phyloP scores from a whole-genome alignment of 306 rosid genomes.

The Medicago lupulina region DNA sequence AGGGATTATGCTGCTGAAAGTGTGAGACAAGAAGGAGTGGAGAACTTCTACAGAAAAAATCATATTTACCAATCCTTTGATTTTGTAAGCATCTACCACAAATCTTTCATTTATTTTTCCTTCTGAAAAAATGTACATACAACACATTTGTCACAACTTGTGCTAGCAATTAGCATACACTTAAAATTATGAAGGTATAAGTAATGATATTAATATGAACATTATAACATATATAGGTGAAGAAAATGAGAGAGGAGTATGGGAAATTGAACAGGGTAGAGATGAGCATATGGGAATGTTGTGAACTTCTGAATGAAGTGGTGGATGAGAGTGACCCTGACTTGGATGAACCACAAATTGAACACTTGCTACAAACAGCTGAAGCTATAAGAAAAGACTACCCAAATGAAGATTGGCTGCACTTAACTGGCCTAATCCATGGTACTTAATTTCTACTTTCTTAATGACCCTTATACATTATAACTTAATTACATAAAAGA shows the following conservation, averaged over 20 bases:
- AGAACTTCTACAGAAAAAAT: conserved; percentile 66
- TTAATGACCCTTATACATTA: too few relatives aligned
- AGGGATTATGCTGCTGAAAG: conserved; percentile 70
- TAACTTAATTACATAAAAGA: too few relatives aligned
- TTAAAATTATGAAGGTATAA: background rate
- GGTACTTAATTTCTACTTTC: conserved; percentile 45
- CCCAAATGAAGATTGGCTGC: conserved; percentile 83
- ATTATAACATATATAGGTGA: conserved; percentile 53
- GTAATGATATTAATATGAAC: conserved; percentile 13
- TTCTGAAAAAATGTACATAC: background rate
- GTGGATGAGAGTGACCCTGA: conserved; percentile 92
- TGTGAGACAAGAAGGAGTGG: conserved; percentile 70
- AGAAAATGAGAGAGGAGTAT: conserved; percentile 73
- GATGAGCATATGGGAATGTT: conserved; percentile 90
- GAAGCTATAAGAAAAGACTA: conserved; percentile 82
- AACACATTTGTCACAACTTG: conserved; percentile 7
- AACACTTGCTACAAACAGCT: conserved; percentile 81
- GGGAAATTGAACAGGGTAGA: conserved; percentile 68
- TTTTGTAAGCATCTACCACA: conserved; percentile 54
- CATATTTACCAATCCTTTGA: conserved; percentile 71
- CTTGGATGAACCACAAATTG: conserved; percentile 82
- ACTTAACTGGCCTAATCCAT: conserved; percentile 82
- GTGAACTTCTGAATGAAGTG: conserved; percentile 80
- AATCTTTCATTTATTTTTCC: background rate
- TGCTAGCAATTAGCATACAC: background rate